Conservation (phyloP, 176 grass and related monocot genomes). For the Paspalum notatum region DNA sequence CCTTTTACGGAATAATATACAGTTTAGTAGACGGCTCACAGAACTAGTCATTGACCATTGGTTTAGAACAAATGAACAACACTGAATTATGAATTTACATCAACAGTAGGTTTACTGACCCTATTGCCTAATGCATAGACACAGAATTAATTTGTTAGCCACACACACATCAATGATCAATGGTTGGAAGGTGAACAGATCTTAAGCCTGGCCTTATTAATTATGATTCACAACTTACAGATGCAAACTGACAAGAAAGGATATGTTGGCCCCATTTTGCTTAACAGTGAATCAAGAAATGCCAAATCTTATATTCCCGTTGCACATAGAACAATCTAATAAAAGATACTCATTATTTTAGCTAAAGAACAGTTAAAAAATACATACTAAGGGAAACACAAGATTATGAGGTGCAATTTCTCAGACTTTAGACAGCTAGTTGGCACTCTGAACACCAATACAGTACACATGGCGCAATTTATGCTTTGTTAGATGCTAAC, state of each 20-base stretch:
- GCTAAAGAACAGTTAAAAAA: neutral
- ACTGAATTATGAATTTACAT: neutral
- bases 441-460: neutral
- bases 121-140: neutral
- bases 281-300: neutral
- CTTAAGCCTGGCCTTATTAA: neutral
- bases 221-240: neutral
- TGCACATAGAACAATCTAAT: neutral
- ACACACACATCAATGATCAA: neutral
- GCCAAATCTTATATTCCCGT: neutral
- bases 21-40: neutral
- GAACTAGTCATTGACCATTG: neutral
- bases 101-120: neutral
- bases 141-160: neutral
- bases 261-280: neutral
- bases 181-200: neutral
- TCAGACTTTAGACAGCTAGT: neutral
- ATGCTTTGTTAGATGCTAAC: neutral
- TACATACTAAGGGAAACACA: neutral
- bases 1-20: neutral
- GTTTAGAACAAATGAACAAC: neutral
- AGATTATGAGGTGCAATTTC: neutral
- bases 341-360: constrained; percentile 12
- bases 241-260: neutral
- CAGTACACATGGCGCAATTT: neutral